These are phyloP conservation scores for Hordeum marinum DNA, from an alignment of 176 grass and related monocot species.

Conservation along the genomic window DNA sequence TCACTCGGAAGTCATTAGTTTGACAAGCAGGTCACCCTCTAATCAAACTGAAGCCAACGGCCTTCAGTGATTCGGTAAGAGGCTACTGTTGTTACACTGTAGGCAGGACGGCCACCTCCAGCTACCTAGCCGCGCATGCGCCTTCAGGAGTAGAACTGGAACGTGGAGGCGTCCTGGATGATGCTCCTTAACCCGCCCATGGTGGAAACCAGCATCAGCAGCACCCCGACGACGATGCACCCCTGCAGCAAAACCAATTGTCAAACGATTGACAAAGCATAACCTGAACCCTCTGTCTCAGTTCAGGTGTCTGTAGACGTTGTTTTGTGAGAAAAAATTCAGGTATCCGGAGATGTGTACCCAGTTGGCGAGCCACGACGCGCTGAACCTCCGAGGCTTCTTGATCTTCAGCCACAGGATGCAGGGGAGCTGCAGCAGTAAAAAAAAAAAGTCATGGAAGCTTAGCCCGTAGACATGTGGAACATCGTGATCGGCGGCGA, in stretches of 20 bases:
- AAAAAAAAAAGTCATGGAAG: neutral
- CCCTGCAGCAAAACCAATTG: neutral
- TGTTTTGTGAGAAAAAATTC: too few species aligned
- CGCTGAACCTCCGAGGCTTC: conserved; percentile 57
- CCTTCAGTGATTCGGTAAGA: neutral
- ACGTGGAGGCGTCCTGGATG: conserved; percentile 39
- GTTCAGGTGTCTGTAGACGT: too few species aligned
- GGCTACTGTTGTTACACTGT: neutral
- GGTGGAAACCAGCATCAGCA: conserved; percentile 60
- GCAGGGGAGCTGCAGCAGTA: conserved; percentile 45
- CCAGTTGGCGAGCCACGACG: conserved; percentile 61
- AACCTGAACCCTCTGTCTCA: neutral
- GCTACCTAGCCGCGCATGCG: neutral
- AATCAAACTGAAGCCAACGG: neutral
- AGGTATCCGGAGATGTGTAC: neutral
- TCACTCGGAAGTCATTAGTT: neutral
- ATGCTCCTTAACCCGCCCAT: conserved; percentile 66
- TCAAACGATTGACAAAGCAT: neutral
- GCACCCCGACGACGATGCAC: conserved; percentile 65
- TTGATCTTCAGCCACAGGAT: conserved; percentile 71
- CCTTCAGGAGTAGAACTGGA: conserved; percentile 41
- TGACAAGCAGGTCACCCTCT: neutral
- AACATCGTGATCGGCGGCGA: neutral
- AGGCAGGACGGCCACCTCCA: neutral
- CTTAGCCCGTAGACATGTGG: neutral